Conservation (phyloP, 169 alveolate species). For the Babesia microti region DNA sequence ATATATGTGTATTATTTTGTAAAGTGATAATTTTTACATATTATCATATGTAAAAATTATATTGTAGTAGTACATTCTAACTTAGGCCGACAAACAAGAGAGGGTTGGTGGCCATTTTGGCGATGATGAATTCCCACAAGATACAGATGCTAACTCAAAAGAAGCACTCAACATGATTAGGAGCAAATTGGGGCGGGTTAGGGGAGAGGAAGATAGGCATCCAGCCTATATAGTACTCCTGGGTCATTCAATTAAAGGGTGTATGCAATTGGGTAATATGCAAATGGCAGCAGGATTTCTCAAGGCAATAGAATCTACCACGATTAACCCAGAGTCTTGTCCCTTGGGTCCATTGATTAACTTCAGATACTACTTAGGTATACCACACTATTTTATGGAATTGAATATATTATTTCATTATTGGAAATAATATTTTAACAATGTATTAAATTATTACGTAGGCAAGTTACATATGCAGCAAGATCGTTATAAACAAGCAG, state of each 20-base stretch:
- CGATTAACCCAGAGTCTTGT: conserved; percentile 52
- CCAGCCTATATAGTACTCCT: conserved; percentile 67
- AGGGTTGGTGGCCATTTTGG: conserved; percentile 29
- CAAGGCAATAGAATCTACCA: conserved; percentile 64
- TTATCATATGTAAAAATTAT: neutral
- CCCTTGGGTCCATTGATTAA: conserved; percentile 70
- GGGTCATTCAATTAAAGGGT: conserved; percentile 68
- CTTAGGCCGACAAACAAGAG: conserved; percentile 27
- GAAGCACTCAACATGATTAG: conserved; percentile 62
- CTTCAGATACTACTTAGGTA: conserved; percentile 64
- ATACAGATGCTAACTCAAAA: conserved; percentile 58
- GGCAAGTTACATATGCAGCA: conserved; percentile 71
- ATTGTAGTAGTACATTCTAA: neutral
- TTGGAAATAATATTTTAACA: no score
- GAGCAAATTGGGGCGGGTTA: conserved; percentile 65
- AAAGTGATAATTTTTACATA: no score
- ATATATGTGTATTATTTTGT: no score
- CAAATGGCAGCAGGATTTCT: conserved; percentile 76
- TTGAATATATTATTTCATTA: no score
- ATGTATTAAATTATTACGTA: no score
- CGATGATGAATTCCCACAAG: conserved; percentile 57
- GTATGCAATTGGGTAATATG: conserved; percentile 77
- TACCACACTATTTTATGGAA: no score
- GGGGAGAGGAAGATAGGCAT: conserved; percentile 72
- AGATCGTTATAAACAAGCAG: conserved; percentile 41